Base-by-base conservation (phyloP, 345 rosid species). In the Linum trigynum region DNA sequence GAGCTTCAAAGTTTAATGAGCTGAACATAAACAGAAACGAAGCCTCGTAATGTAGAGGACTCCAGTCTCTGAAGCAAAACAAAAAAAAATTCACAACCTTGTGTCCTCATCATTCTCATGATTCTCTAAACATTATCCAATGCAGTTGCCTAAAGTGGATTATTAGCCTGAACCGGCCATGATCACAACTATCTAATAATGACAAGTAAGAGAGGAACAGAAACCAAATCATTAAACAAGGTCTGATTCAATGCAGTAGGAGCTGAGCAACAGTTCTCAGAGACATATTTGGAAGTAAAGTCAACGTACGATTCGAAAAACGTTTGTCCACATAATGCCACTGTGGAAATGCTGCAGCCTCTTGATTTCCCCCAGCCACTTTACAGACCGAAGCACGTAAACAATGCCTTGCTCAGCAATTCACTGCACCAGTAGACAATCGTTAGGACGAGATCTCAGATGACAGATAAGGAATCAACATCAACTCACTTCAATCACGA, bases 231-330 rank as follows among this genome's bases (percentile, higher is more conserved):
- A 35, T 23, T 10, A 17, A 59, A 59, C 39, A 23, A 16, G 7
- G 39, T 23, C 1, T 36, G 12, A 10, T 0, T 38, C 62, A 59
- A 11, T 59, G 15, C 9, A 23, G 32, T 23, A 23, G 32, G 32
- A 23, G 32, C 1, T 23, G 9, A 59, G 53, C 53, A 48, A 48
- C 14, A 15, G 53, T 23, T 23, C 32, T 23, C 32, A 23, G 32
- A 23, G 14, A 9, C 9, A 48, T 2, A 48, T 9, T 9, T 35
- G 37, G 62, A 59, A 7, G 41, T 9, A 59, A 35, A 59, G 53
- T 41, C 9, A 59, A 59, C 62, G 12, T 59, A 59, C 62, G 10
- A 59, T 59, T 59, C 62, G 37, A 59, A 59, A 59, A 59, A 59
- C 62, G 12, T 59, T 59, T 59, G 62, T 59, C 62, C 62, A 59